phyloP scores from a whole-genome alignment of 805 yeast genomes.

The Candida orba region DNA sequence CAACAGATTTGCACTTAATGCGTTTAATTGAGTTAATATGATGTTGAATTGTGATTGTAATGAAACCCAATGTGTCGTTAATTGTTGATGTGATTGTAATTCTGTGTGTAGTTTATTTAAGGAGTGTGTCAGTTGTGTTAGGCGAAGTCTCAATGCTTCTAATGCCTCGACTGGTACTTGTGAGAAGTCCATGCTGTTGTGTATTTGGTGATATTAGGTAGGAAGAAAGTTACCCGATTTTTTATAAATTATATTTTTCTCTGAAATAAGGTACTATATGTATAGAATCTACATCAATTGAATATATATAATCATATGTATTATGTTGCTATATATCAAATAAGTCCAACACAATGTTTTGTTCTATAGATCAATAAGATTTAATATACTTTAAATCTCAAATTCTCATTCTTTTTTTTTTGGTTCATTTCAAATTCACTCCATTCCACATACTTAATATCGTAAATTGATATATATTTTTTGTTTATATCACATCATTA shows the following conservation, averaged over 20 bases:
- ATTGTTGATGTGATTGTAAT: conserved; percentile 33
- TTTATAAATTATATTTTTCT: no score
- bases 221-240: not conserved
- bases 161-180: conserved; percentile 55
- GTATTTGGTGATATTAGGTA: not conserved
- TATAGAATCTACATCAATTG: not conserved
- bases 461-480: no score
- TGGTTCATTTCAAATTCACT: not conserved
- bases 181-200: conserved; percentile 23
- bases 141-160: conserved; percentile 54
- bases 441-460: no score
- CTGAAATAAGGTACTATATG: no score
- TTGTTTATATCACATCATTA: no score
- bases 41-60: conserved; percentile 82
- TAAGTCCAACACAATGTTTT: conserved; percentile 1
- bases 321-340: conserved; percentile 6
- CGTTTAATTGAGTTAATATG: conserved; percentile 70
- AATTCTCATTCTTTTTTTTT: not conserved
- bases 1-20: conserved; percentile 65
- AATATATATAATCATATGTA: conserved; percentile 2
- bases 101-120: conserved; percentile 49
- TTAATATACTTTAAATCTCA: not conserved
- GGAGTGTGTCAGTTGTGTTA: conserved; percentile 56
- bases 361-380: not conserved
- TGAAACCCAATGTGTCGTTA: conserved; percentile 47